Evolutionary conservation across 2,329 filamentous ascomycete genomes (phyloP).

Genomic region (Fusarium illudens): DNA sequence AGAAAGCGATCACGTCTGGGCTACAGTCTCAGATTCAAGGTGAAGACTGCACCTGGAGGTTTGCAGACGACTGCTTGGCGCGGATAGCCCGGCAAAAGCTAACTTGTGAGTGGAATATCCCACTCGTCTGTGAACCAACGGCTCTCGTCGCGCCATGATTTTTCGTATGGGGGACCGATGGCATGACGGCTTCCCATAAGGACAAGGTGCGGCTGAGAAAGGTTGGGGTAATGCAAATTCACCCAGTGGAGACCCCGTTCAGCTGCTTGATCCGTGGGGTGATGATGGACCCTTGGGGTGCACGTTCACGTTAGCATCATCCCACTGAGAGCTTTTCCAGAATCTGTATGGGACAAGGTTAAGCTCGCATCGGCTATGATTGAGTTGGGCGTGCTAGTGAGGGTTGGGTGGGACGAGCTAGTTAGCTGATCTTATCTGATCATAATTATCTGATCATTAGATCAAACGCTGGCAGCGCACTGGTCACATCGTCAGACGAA

Average conservation of each 20-base stretch:
- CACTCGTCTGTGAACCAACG: neutral
- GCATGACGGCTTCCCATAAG: neutral
- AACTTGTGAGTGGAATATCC: neutral
- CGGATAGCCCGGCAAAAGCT: neutral
- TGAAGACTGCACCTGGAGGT: neutral
- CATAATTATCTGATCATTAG: conserved; percentile 5
- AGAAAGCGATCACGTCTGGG: neutral
- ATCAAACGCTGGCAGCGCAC: neutral
- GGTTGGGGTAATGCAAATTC: conserved; percentile 1
- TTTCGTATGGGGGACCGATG: neutral
- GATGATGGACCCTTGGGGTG: neutral
- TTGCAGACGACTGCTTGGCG: neutral
- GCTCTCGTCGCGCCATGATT: neutral
- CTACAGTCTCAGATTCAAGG: neutral
- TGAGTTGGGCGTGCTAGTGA: neutral
- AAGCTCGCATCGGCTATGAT: neutral
- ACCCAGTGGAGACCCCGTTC: neutral
- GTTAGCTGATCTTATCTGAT: conserved; percentile 6
- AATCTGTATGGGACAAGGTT: neutral
- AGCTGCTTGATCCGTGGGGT: conserved; percentile 2
- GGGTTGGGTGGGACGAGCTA: neutral
- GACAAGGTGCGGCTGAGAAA: conserved; percentile 1
- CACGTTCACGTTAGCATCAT: conserved; percentile 2
- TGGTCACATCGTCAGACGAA: neutral
- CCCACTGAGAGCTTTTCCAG: neutral